Conservation (phyloP, 2,329 filamentous ascomycete species). For the Hypoxylon sp. region DNA sequence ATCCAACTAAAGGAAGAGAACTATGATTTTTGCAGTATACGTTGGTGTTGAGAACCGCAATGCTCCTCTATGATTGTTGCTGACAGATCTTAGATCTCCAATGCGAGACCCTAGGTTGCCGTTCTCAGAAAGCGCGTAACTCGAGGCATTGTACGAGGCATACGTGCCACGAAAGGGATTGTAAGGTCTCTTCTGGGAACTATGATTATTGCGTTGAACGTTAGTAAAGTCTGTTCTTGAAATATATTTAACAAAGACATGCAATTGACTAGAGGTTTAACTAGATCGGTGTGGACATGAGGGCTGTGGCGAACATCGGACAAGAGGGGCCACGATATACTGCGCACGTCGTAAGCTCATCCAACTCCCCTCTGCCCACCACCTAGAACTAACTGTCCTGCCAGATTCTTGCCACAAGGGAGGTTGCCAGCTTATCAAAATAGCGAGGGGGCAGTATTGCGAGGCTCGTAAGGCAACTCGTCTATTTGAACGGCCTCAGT, state of each 20-base stretch:
- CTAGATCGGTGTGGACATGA: slow-evolving; percentile 30
- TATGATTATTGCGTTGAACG: slow-evolving; percentile 16
- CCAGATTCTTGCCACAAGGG: slow-evolving; percentile 23
- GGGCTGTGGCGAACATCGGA: slow-evolving; percentile 14
- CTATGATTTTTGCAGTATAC: slow-evolving; percentile 1
- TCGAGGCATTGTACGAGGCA: slow-evolving; percentile 21
- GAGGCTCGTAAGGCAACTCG: slow-evolving; percentile 18
- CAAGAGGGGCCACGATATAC: neutral
- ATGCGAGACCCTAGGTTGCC: slow-evolving; percentile 24
- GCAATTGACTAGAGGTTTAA: slow-evolving; percentile 1
- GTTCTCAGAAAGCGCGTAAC: neutral
- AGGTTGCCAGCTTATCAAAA: slow-evolving; percentile 2
- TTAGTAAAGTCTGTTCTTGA: slow-evolving; percentile 12
- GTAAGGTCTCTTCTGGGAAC: slow-evolving; percentile 13
- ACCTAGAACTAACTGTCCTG: slow-evolving; percentile 3
- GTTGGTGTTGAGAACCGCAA: slow-evolving; percentile 18
- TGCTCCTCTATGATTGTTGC: neutral
- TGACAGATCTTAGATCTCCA: slow-evolving; percentile 23
- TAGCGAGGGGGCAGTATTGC: slow-evolving; percentile 12
- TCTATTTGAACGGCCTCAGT: neutral
- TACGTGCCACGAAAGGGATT: slow-evolving; percentile 27
- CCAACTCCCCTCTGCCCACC: neutral
- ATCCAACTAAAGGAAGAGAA: neutral
- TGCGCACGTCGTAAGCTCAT: slow-evolving; percentile 25
- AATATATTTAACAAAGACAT: neutral